phyloP scores from a whole-genome alignment of 345 rosid genomes.

The Brassica rapa region DNA sequence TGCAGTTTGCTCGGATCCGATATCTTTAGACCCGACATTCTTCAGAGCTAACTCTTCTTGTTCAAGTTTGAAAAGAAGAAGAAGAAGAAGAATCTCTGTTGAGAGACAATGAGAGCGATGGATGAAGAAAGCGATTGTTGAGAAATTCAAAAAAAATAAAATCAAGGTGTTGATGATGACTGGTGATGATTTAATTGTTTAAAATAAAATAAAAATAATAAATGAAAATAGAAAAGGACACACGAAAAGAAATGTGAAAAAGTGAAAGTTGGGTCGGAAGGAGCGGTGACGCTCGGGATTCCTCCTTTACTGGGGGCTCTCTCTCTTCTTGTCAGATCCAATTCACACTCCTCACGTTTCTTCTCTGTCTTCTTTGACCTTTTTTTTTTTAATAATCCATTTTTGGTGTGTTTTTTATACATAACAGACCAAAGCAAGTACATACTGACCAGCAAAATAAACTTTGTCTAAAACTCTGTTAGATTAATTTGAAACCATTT shows the following conservation, averaged over 20 bases:
- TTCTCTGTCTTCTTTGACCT: slow-evolving; percentile 18
- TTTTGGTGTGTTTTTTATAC: not conserved
- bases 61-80: not conserved
- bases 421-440: not conserved
- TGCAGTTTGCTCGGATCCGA: slow-evolving; percentile 76
- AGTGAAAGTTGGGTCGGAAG: slow-evolving; percentile 27
- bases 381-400: not conserved
- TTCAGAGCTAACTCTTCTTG: not conserved
- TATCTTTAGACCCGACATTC: slow-evolving; percentile 55
- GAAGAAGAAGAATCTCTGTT: slow-evolving; percentile 14
- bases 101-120: slow-evolving; percentile 7
- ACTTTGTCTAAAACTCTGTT: not conserved
- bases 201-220: not conserved
- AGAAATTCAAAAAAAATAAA: slow-evolving; percentile 28
- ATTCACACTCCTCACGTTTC: slow-evolving; percentile 4
- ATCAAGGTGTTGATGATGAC: slow-evolving; percentile 2
- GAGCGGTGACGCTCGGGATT: slow-evolving; percentile 44
- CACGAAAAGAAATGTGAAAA: slow-evolving; percentile 40
- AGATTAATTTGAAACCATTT: not conserved
- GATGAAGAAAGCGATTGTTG: slow-evolving; percentile 9
- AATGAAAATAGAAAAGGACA: not conserved
- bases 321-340: slow-evolving; percentile 21
- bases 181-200: not conserved
- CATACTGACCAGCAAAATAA: not conserved
- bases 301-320: slow-evolving; percentile 24